These are phyloP conservation scores for Conticribra weissflogii DNA, from an alignment of 108 stramenopile species.

Conservation along the genomic window DNA sequence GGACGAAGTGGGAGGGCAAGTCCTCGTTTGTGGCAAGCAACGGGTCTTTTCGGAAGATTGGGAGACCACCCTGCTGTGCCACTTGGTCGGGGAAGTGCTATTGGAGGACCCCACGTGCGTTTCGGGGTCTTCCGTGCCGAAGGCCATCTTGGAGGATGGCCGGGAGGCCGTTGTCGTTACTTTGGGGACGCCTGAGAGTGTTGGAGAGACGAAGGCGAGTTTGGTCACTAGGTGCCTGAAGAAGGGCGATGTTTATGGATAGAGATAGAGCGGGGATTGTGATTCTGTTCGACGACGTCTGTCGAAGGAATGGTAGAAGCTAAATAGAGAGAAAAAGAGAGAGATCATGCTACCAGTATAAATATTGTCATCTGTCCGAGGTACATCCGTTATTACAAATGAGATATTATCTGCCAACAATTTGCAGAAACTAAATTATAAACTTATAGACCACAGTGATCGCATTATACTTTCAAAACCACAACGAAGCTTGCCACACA, in stretches of 20 bases:
- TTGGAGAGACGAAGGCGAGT: slow-evolving; percentile 20
- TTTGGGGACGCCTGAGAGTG: slow-evolving; percentile 18
- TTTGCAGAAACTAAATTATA: no score
- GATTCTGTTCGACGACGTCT: no score
- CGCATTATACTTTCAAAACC: no score
- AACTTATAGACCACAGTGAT: no score
- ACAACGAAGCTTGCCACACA: no score
- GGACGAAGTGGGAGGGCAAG: not conserved
- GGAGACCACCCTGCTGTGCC: not conserved
- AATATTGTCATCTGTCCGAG: no score
- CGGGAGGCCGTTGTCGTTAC: slow-evolving; percentile 34
- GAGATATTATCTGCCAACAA: no score
- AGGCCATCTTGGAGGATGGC: slow-evolving; percentile 25
- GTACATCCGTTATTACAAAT: no score
- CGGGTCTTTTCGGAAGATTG: not conserved
- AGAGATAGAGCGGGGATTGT: no score
- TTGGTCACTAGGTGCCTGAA: slow-evolving; percentile 30
- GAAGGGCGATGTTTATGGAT: slow-evolving; percentile 43
- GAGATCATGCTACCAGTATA: no score
- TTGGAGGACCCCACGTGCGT: not conserved
- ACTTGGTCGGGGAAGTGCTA: slow-evolving; percentile 1
- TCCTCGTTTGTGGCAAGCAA: not conserved
- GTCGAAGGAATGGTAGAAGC: no score
- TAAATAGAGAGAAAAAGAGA: no score
- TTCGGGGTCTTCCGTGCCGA: not conserved